Evolutionary conservation across 306 rosid species (phyloP).

Genomic region (Gillenia trifoliata): DNA sequence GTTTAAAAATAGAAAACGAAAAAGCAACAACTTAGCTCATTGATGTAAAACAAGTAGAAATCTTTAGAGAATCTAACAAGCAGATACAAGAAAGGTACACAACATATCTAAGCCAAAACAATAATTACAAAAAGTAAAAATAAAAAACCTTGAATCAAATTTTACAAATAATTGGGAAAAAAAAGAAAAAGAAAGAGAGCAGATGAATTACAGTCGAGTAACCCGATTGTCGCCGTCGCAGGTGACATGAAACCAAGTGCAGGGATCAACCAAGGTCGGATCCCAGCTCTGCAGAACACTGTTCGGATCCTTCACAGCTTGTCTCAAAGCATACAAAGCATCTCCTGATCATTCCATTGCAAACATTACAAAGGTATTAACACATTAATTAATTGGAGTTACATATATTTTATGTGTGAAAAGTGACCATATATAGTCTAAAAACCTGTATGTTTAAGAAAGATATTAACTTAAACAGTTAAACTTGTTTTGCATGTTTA

Average conservation of each 20-base stretch:
- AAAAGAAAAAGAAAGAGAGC: background rate
- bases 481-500: conserved; percentile 11
- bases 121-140: background rate
- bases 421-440: background rate
- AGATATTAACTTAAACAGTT: background rate
- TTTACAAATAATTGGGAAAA: background rate
- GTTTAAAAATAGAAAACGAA: background rate
- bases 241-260: conserved; percentile 93
- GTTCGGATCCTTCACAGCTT: conserved; percentile 64
- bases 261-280: conserved; percentile 84
- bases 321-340: conserved; percentile 76
- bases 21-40: background rate
- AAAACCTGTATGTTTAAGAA: background rate
- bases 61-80: background rate
- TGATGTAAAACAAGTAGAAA: background rate
- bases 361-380: background rate
- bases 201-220: conserved; percentile 52
- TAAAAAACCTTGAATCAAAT: background rate
- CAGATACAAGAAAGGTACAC: background rate
- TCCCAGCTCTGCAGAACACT: conserved; percentile 79
- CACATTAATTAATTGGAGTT: too few relatives aligned
- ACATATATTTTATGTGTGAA: too few relatives aligned
- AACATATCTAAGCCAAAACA: background rate
- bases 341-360: conserved; percentile 48
- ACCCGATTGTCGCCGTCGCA: conserved; percentile 61